Conservation (phyloP, 164 flowering plant species). For the Macadamia integrifolia region DNA sequence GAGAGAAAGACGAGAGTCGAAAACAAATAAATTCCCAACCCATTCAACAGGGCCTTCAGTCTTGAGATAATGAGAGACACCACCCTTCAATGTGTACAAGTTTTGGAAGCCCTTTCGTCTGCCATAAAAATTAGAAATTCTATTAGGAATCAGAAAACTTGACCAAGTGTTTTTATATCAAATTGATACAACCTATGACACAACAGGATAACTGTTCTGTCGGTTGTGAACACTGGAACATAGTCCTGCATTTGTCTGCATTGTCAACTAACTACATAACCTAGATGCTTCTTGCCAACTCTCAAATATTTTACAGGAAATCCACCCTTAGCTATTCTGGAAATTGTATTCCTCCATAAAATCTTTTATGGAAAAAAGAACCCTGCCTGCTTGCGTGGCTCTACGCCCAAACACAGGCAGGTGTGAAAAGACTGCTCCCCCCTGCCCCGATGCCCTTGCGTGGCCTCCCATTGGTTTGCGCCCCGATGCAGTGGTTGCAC, state of each 20-base stretch:
- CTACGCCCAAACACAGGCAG: too few species aligned
- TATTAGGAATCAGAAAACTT: neutral
- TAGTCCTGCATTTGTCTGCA: neutral
- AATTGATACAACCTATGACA: neutral
- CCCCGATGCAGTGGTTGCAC: too few species aligned
- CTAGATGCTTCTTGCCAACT: too few species aligned
- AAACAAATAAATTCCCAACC: slow-evolving; percentile 86
- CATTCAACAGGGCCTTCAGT: slow-evolving; percentile 76
- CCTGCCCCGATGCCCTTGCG: too few species aligned
- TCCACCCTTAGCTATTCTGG: too few species aligned
- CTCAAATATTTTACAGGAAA: too few species aligned
- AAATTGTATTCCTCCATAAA: too few species aligned
- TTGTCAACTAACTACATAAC: neutral
- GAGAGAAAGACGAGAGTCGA: slow-evolving; percentile 86
- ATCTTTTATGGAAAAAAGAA: too few species aligned
- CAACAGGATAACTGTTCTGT: neutral
- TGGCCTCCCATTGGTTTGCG: too few species aligned
- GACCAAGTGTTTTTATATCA: neutral
- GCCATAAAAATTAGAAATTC: slow-evolving; percentile 11
- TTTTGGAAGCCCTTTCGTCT: slow-evolving; percentile 78
- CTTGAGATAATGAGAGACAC: slow-evolving; percentile 78
- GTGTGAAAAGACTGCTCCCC: too few species aligned
- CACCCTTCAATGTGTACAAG: slow-evolving; percentile 84
- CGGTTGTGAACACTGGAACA: neutral
- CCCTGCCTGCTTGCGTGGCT: too few species aligned